phyloP scores from a whole-genome alignment of 2,329 filamentous ascomycete genomes.

The Trichoderma harzianum region DNA sequence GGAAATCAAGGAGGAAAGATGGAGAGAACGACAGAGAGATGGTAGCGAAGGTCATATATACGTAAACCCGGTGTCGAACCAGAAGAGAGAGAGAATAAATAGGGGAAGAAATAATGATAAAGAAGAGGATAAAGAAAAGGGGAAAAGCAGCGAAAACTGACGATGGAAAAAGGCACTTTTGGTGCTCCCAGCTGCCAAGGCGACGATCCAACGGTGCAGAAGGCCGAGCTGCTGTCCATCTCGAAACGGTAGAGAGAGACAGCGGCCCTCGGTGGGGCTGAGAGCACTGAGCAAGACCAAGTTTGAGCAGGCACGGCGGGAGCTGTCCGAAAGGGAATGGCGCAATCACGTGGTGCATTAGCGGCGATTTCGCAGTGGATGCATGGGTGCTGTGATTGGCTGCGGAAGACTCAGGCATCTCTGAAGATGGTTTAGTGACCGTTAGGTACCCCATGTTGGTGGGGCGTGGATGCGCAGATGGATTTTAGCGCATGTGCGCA shows the following conservation, averaged over 20 bases:
- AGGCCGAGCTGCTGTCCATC: neutral
- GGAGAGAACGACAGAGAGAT: neutral
- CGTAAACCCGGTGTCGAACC: neutral
- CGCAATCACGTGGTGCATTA: neutral
- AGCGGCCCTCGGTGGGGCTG: neutral
- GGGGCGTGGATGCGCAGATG: neutral
- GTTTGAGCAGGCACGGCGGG: neutral
- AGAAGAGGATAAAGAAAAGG: neutral
- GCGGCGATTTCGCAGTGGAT: neutral
- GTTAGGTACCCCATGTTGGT: neutral
- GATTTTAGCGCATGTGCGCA: neutral
- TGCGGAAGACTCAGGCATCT: neutral
- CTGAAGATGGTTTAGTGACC: neutral
- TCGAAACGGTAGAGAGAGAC: neutral
- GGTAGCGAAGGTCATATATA: neutral
- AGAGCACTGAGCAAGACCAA: neutral
- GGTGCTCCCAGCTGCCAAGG: neutral
- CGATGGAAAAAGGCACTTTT: neutral
- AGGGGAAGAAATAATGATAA: rapidly evolving
- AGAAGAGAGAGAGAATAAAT: neutral
- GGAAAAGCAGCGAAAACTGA: neutral
- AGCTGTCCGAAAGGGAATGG: neutral
- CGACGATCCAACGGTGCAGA: neutral
- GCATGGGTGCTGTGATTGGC: neutral
- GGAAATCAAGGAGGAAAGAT: neutral